Conservation (phyloP, 192 early-diverging fungal genomes). For the Podila clonocystis region DNA sequence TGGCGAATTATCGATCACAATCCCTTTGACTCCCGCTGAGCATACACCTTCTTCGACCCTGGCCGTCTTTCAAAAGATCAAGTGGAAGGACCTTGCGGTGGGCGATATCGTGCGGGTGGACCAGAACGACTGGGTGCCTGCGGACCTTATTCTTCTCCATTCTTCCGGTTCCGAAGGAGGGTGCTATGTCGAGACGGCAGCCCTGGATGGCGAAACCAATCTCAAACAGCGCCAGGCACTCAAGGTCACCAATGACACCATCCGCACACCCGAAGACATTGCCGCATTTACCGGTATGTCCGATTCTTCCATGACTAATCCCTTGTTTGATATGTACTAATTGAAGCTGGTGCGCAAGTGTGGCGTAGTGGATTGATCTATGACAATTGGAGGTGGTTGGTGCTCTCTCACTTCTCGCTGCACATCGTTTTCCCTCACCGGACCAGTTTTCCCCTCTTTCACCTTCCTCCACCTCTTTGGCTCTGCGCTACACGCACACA, state of each 20-base stretch:
- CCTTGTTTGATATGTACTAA: neutral
- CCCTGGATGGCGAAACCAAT: constrained; percentile 91
- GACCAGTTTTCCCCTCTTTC: no score
- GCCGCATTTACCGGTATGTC: constrained; percentile 59
- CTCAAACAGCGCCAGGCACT: constrained; percentile 85
- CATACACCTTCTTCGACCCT: constrained; percentile 25
- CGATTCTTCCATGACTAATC: neutral
- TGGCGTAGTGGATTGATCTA: no score
- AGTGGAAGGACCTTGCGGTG: constrained; percentile 74
- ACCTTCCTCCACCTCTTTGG: no score
- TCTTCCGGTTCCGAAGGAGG: constrained; percentile 77
- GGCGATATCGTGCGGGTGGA: constrained; percentile 82
- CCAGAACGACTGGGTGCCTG: constrained; percentile 85
- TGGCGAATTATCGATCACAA: constrained; percentile 38
- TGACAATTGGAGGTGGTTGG: no score
- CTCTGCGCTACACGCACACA: no score
- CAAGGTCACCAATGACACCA: constrained; percentile 62
- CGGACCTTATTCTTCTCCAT: constrained; percentile 79
- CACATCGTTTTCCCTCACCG: no score
- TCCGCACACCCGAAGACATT: constrained; percentile 57
- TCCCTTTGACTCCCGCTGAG: constrained; percentile 34
- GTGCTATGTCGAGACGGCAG: constrained; percentile 88
- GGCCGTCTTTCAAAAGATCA: constrained; percentile 53
- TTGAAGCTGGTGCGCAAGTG: neutral
- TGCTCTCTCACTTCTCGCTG: no score